Evolutionary conservation across 192 early-diverging fungal genomes (phyloP), one percentile per base, ranked within the genome.

Genomic region (Coemansia sp.): DNA sequence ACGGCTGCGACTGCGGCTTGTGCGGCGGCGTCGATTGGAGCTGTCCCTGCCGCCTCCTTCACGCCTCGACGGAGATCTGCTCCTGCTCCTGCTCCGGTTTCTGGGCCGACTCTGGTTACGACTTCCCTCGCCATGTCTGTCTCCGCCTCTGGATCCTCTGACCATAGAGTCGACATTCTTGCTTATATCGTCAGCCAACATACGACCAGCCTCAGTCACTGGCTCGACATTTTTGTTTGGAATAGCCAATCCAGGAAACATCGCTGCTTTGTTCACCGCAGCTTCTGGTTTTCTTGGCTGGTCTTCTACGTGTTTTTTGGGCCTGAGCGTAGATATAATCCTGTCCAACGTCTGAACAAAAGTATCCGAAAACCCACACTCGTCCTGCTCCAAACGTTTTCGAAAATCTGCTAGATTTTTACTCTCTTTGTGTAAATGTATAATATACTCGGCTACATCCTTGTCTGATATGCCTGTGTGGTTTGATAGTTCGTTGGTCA

Each of bases 391-490:
- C 5, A 96, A 77, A 29, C 67, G 76, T 23, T 64, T 53, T 41
- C 87, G 87, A 68, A 94, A 99, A 17, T 71, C 72, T 26, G 36
- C 64, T 38, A 85, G 69, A 47, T 64, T 75, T 41, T 69, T 78
- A 52, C 79, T 81, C 62, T 87, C 69, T 24, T 81, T 80, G 58
- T 99, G 93, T 22, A 96, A 55, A 53, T 87, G 79, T 32, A 99
- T 84, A 35, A 99, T 81, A 56, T 89, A 99, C 58, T 99, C 96
- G 47, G 96, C 92, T 40, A 88, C 60, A 20, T 83, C 83, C 65
- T 91, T 93, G 78, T 97, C 94, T 32, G 88, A 83, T 53, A 95
- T 80, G 8, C 90, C 91, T 27, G 81, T 87, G 60, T 99, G 96
- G 73, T 97, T 97, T 18, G 85, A 76, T 17, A 99, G 76, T 74